Base-by-base conservation (phyloP, 257 asterid genomes). In the Nyctanthes arbortristis region DNA sequence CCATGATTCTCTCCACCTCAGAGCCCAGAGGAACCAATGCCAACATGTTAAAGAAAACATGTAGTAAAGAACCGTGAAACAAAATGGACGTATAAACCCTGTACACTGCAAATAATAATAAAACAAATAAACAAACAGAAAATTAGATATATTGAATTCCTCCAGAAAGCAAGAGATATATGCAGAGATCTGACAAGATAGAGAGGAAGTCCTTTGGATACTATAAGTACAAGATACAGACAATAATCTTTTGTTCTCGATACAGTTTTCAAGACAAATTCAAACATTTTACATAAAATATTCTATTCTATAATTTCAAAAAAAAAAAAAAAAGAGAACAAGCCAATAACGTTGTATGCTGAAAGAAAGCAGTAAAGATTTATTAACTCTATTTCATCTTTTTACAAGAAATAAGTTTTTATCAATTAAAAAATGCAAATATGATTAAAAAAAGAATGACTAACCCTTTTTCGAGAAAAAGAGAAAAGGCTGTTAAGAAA, bases 11-110 rank as follows among this genome's bases (percentile, higher is more conserved):
- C 84, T 94, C 99, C 76, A 94, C 91, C 82, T 91, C 99, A 66
- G 99, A 87, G 61, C 99, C 99, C 89, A 94, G 80, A 61, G 99
- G 97, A 64, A 89, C 95, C 85, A 91, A 80, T 45, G 99, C 99
- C 88, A 91, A 24, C 99, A 94, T 91, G 80, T 94, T 94, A 84
- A 94, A 94, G 75, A 88, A 80, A 78, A 91, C 91, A 80, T 94
- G 99, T 56, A 94, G 82, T 69, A 94, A 32, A 63, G 97, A 91
- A 55, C 97, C 99, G 81, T 94, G 99, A 74, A 91, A 94, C 56
- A 94, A 31, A 80, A 91, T 70, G 34, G 96, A 83, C 20, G 96
- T 85, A 72, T 76, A 91, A 69, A 81, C 77, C 92, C 99, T 88
- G 93, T 87, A 91, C 76, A 94, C 96, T 92, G 97, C 76, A 78